Conservation (phyloP, 768 basidiomycete genomes). For the Boletus coccyginus region DNA sequence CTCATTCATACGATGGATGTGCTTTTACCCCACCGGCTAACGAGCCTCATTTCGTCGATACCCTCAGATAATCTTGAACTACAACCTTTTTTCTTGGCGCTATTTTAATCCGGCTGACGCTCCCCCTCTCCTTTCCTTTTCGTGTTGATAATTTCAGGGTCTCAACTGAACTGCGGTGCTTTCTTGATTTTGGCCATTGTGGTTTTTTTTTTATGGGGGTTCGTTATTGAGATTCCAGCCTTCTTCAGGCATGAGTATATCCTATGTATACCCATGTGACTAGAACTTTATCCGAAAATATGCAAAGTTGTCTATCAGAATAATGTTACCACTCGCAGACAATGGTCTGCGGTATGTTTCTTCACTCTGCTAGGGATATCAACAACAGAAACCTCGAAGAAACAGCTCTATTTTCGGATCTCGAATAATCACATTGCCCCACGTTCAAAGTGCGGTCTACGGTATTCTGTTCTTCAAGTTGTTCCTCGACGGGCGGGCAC, state of each 20-base stretch:
- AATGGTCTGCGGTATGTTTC: too few relatives aligned
- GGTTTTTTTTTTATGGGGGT: background rate
- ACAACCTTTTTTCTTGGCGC: background rate
- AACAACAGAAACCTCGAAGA: too few relatives aligned
- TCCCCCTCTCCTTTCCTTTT: background rate
- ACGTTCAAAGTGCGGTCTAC: too few relatives aligned
- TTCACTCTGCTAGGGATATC: too few relatives aligned
- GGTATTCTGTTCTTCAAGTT: too few relatives aligned
- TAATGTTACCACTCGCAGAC: too few relatives aligned
- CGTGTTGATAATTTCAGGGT: background rate
- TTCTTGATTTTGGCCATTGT: background rate
- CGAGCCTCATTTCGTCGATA: constrained; percentile 38
- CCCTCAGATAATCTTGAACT: constrained; percentile 10
- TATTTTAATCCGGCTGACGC: background rate
- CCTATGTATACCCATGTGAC: background rate
- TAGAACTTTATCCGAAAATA: background rate
- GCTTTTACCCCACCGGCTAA: constrained; percentile 30
- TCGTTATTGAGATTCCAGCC: background rate
- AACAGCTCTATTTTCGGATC: too few relatives aligned
- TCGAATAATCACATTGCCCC: too few relatives aligned
- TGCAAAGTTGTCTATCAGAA: background rate
- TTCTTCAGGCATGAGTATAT: background rate
- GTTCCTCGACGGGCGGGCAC: too few relatives aligned
- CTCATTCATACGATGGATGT: constrained; percentile 14
- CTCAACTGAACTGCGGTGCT: too few relatives aligned